phyloP scores from a whole-genome alignment of 139 green algal species.

The Micromonas pusilla region DNA sequence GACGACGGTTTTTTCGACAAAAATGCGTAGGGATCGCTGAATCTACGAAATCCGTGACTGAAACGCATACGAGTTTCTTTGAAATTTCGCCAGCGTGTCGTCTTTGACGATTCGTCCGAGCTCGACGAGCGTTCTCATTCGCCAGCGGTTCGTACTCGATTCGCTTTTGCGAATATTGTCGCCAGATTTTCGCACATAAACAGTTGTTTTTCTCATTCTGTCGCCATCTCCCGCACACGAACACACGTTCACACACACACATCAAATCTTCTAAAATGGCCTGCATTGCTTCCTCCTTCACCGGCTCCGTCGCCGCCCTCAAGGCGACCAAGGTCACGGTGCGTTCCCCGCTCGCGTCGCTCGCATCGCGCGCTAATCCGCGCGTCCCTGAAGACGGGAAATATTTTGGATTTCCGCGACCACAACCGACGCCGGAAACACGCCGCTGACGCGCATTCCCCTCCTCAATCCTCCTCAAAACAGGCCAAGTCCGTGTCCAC shows the following conservation, averaged over 20 bases:
- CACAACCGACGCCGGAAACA: neutral
- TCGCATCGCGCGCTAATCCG: neutral
- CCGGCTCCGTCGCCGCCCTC: conserved; percentile 15
- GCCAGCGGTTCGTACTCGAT: no score
- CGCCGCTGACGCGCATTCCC: neutral
- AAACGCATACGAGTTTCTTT: no score
- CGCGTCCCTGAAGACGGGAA: neutral
- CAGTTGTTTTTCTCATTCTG: no score
- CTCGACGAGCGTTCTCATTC: no score
- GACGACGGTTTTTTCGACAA: neutral
- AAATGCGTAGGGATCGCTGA: no score
- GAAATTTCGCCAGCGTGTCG: no score
- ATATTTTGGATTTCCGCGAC: neutral
- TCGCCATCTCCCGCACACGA: no score
- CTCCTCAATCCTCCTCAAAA: neutral
- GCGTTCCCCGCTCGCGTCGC: neutral
- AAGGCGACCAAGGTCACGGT: conserved; percentile 21
- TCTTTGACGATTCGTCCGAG: no score
- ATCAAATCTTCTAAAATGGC: conserved; percentile 3
- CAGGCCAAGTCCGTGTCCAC: neutral
- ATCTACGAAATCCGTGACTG: no score
- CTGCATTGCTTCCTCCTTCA: neutral
- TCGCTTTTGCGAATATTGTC: no score
- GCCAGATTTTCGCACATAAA: no score
- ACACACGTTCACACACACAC: neutral